A percentile compares a stretch with the other conserved stretches of the same genome.
Conservation (phyloP, 1,284 basidiomycete species). For the Thelephora terrestris region DNA sequence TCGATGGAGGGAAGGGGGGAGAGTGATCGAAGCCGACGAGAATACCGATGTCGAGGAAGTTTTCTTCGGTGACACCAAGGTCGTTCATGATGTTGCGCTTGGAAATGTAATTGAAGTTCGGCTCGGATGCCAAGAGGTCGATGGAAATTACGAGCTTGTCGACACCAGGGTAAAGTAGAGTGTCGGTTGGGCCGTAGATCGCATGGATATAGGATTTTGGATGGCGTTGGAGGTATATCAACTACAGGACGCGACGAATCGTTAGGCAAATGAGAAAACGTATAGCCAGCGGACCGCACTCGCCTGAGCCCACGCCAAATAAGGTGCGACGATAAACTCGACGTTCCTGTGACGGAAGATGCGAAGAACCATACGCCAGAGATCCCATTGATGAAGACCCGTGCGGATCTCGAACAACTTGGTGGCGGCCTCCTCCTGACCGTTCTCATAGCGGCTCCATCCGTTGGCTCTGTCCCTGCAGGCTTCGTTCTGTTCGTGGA, state of each 20-base stretch:
- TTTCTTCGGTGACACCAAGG: constrained; percentile 74
- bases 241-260: constrained; percentile 30
- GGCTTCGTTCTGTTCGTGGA: constrained; percentile 57
- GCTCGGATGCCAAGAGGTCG: constrained; percentile 56
- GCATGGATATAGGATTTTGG: constrained; percentile 92
- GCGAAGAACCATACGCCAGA: constrained; percentile 86
- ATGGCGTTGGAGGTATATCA: constrained; percentile 92
- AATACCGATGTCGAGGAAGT: constrained; percentile 91
- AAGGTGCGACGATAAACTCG: constrained; percentile 94
- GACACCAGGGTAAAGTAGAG: constrained; percentile 82
- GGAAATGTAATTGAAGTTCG: constrained; percentile 78
- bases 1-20: constrained; percentile 78
- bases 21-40: constrained; percentile 87
- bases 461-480: constrained; percentile 72
- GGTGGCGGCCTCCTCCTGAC: constrained; percentile 80
- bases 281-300: constrained; percentile 18
- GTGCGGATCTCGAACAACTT: constrained; percentile 71
- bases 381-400: constrained; percentile 69
- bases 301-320: constrained; percentile 91
- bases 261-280: constrained; percentile 8
- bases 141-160: constrained; percentile 88
- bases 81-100: constrained; percentile 74
- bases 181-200: constrained; percentile 86
- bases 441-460: constrained; percentile 85
- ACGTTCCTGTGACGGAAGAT: constrained; percentile 94